Base-by-base conservation (phyloP, 2,329 filamentous ascomycete genomes). In the Hypoxylon sp. region DNA sequence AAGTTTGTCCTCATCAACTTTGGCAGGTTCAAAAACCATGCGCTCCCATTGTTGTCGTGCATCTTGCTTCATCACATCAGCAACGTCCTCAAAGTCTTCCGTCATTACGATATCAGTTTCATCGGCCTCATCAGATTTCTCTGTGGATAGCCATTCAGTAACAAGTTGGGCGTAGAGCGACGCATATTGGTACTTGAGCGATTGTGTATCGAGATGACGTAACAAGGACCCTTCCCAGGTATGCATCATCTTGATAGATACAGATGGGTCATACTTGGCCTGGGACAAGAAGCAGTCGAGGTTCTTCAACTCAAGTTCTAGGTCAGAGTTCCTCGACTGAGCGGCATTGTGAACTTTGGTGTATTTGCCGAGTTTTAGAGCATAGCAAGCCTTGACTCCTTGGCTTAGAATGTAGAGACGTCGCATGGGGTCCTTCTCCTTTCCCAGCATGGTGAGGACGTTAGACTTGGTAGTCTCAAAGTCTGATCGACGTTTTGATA, bases 81-180 rank as follows among this genome's bases (percentile, higher is more conserved):
- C 81, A 10, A 85, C 70, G 8, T 79, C 75, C 39, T 84, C 83
- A 52, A 84, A 84, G 0, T 74, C 76, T 13, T 80, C 80, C 1
- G 73, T 68, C 73, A 79, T 78, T 5, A 76, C 69, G 5, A 68
- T 48, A 3, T 74, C 70, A 3, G 47, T 57, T 5, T 63, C 62
- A 3, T 54, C 65, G 10, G 17, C 35, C 5, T 19, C 75, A 65
- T 44, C 71, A 47, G 55, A 70, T 22, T 70, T 77, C 65, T 77
- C 76, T 0, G 75, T 72, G 0, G 79, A 80, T 0, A 85, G 76
- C 83, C 83, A 85, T 67, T 85, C 83, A 0, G 80, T 84, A n/a
- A 84, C 83, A 3, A 85, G 78, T 52, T 82, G 77, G 2, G 81
- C 82, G 47, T 84, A 85, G 2, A 85, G 76, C 8, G 80, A 80